Evolutionary conservation across 129 eudicot genomes (phyloP), one percentile per base, ranked within the genome.

Genomic region (Escallonia herrerae): DNA sequence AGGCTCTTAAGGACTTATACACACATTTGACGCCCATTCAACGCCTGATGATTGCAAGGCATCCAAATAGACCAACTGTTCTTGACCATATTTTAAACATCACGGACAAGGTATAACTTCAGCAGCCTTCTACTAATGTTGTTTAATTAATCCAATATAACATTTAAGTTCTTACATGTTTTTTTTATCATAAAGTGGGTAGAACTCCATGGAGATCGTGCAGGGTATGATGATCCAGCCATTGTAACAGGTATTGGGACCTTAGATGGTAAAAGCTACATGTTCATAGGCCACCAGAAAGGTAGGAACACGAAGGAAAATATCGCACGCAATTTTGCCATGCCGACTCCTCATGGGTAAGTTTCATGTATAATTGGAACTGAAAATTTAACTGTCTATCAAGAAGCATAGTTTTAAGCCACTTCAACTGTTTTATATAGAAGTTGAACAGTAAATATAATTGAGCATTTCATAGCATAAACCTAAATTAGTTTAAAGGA

Each of bases 211-310:
- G 82, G 82, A 52, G 82, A 77, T 67, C 77, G 82, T 65, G 82
- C 74, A 22, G 82, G 82, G 44, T 77, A 77, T 77, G 82, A 77
- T 72, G 82, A 77, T 61, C 82, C 82, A 40, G 82, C 82, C 53
- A 50, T 77, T 54, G 82, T 77, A 12, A 77, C 82, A 40, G 78
- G 82, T 22, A 50, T 77, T 43, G 82, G 76, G 11, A 41, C 57
- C 44, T 62, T 72, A 22, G 69, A 72, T 40, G 76, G 76, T 14
- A 72, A 63, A 72, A 72, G 71, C 43, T 70, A 65, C 55, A 14
- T 65, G 49, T 68, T 43, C 48, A 68, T 68, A 15, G 73, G 69
- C 48, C 73, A 61, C 62, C 62, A 68, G 63, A 61, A 75, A 56
- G 74, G 64, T 53, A 46, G 76, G 15, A 72, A 72, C 63, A 72